phyloP scores from a whole-genome alignment of 2,329 filamentous ascomycete species.

The Paraphaeosphaeria sporulosa region DNA sequence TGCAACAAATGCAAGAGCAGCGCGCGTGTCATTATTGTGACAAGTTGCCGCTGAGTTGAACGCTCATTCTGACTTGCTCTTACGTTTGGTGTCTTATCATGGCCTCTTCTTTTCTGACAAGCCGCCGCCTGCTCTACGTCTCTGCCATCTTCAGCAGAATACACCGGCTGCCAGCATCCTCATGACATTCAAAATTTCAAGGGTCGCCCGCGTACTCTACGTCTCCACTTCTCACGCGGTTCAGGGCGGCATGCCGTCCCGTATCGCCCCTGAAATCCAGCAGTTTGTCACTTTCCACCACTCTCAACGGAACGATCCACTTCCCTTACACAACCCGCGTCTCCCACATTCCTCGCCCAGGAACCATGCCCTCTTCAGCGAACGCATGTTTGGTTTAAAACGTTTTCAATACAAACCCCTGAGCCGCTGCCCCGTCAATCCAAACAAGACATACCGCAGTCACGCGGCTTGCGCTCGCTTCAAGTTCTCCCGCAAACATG shows the following conservation, averaged over 20 bases:
- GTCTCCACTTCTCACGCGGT: not conserved
- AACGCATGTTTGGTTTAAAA: not conserved
- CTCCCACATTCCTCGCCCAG: not conserved
- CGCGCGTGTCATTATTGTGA: slow-evolving; percentile 7
- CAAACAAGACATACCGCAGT: not conserved
- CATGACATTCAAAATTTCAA: too few relatives aligned
- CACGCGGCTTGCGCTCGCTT: not conserved
- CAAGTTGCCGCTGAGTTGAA: slow-evolving; percentile 3
- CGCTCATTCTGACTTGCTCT: not conserved
- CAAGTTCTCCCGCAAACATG: not conserved
- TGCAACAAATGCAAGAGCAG: not conserved
- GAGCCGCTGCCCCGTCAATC: not conserved
- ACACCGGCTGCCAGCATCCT: not conserved
- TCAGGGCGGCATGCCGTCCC: not conserved
- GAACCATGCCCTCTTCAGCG: not conserved
- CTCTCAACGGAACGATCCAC: not conserved
- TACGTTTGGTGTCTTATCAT: not conserved
- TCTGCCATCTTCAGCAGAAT: not conserved
- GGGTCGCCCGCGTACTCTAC: not conserved
- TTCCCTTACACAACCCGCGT: not conserved
- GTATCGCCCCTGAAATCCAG: not conserved
- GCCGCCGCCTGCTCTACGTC: not conserved
- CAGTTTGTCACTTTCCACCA: not conserved
- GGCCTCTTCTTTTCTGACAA: not conserved
- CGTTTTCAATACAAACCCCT: not conserved